Base-by-base conservation (phyloP, 495 filamentous ascomycete genomes). In the Aspergillus homomorphus region DNA sequence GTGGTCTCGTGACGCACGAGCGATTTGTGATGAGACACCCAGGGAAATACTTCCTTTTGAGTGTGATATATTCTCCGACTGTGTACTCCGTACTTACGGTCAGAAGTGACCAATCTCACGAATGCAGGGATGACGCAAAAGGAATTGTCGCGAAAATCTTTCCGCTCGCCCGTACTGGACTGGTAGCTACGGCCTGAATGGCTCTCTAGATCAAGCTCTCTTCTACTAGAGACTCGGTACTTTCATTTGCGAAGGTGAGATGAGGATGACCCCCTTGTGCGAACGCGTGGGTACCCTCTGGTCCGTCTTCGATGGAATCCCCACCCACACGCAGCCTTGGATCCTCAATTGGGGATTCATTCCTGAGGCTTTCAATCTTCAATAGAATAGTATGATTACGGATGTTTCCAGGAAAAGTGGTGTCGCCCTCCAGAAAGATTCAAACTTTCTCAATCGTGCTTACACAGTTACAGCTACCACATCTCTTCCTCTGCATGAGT, bases 261-360 rank as follows among this genome's bases (percentile, higher is more conserved):
- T 57, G 54, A 58, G 15, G 53, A 58, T 58, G 61, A 62, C 62
- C 59, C 50, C 26, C 50, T 58, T 44, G 61, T 59, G 23, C 44
- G 49, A 61, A 58, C 58, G 61, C 56, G 64, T 63, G 64, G 61
- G 59, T 62, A 45, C 54, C 44, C 57, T 58, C 62, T 62, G 57
- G 30, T 46, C 56, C 52, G 49, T 51, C 43, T 20, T 56, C 46
- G 51, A 61, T 61, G 57, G 53, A n/a, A 56, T 48, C 53, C 59
- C 65, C 54, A 59, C 59, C 46, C 21, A 48, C 33, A n/a, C n/a
- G n/a, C 26, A 12, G 15, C 5, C 12, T 14, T 38, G 33, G 33
- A 2, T 48, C 50, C 43, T 22, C 50, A 33, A 23, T 45, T 10
- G 15, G 33, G 15, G 6, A 38, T 28, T 28, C 3, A 28, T 28